Evolutionary conservation across 352 stramenopile species (phyloP).

Genomic region (Pythium periplocum): DNA sequence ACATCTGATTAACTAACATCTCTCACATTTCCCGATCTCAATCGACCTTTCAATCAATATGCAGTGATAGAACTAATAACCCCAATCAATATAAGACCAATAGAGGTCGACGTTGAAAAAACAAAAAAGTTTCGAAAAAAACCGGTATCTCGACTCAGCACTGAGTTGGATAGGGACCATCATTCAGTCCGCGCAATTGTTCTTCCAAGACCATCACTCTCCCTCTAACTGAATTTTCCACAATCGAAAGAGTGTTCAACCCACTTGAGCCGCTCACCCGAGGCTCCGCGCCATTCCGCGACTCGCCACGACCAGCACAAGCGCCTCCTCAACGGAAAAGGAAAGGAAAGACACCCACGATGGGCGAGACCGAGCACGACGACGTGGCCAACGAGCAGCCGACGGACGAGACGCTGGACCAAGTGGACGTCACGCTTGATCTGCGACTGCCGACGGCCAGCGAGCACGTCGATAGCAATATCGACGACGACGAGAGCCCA

Average conservation of each 20-base stretch:
- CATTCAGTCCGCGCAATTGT: slow-evolving; percentile 9
- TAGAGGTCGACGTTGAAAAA: no score
- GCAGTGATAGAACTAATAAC: not conserved
- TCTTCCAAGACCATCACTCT: slow-evolving; percentile 23
- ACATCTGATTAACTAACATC: not conserved
- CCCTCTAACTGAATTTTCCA: slow-evolving; percentile 14
- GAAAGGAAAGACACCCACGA: not conserved
- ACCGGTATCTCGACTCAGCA: no score
- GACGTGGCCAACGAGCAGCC: slow-evolving; percentile 4
- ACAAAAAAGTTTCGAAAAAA: no score
- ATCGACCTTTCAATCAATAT: not conserved
- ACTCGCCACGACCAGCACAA: slow-evolving; percentile 1
- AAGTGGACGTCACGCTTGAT: slow-evolving; percentile 11
- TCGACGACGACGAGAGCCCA: slow-evolving; percentile 12
- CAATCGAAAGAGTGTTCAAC: slow-evolving; percentile 16
- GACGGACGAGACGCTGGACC: slow-evolving; percentile 4
- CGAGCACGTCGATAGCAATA: slow-evolving; percentile 1
- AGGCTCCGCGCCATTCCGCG: slow-evolving; percentile 3
- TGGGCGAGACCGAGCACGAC: slow-evolving; percentile 4
- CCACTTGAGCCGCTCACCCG: slow-evolving; percentile 1
- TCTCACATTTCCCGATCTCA: not conserved
- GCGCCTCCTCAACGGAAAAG: slow-evolving; percentile 1
- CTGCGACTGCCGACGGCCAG: slow-evolving; percentile 4
- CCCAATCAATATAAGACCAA: no score
- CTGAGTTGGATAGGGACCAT: not conserved